Percentiles rank a stretch among this genome's conserved stretches.
These are phyloP conservation scores for Coprinopsis strossmayeri DNA, from an alignment of 768 basidiomycete genomes.

Conservation along the genomic window DNA sequence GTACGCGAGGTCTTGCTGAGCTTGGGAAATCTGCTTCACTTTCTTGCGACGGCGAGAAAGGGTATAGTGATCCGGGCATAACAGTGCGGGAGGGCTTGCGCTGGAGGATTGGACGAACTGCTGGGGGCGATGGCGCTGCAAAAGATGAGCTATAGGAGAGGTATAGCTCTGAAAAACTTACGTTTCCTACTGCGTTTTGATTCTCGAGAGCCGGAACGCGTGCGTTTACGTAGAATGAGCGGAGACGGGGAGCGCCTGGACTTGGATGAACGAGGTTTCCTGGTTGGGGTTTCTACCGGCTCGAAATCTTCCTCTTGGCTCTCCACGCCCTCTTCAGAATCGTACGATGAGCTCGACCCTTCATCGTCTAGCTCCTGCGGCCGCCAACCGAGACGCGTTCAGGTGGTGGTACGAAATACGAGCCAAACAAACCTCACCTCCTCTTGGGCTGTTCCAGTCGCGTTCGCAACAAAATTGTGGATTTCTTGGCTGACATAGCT, in stretches of 20 bases:
- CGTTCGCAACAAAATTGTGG: conserved; percentile 62
- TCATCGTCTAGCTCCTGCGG: conserved; percentile 3
- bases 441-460: conserved; percentile 34
- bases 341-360: conserved; percentile 1
- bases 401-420: not conserved
- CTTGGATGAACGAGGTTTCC: not conserved
- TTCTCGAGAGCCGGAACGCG: not conserved
- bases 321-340: conserved; percentile 6
- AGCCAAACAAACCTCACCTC: not conserved
- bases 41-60: conserved; percentile 57
- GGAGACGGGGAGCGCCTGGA: conserved; percentile 19
- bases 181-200: not conserved
- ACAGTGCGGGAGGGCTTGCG: conserved; percentile 24
- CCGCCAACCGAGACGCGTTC: conserved; percentile 11
- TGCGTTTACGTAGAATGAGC: not conserved
- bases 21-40: not conserved
- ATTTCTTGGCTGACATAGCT: conserved; percentile 66
- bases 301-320: conserved; percentile 14
- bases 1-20: too few relatives aligned
- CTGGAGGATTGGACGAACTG: conserved; percentile 1
- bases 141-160: not conserved
- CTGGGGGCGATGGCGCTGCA: conserved; percentile 21
- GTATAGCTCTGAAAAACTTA: not conserved
- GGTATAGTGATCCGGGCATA: conserved; percentile 78
- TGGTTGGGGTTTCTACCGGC: conserved; percentile 1